A percentile compares a stretch with the other conserved stretches of the same genome.
These are phyloP conservation scores for Ceratocystiopsis minuta DNA, from an alignment of 2,329 filamentous ascomycete species.

Conservation along the genomic window DNA sequence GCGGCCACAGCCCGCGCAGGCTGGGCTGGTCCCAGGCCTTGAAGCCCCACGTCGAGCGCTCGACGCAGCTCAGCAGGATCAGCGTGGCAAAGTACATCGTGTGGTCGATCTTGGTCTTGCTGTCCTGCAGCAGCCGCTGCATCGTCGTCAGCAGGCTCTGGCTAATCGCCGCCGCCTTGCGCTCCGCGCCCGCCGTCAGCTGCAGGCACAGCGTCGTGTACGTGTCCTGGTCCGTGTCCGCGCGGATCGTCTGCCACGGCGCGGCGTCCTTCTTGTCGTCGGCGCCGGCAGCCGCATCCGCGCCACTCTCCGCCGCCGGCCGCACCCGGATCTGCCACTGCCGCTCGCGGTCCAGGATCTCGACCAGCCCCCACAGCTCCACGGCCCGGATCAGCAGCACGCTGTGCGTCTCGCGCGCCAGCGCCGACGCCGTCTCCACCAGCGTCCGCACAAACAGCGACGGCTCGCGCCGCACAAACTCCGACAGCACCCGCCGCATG, in stretches of 20 bases:
- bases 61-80: constrained; percentile 46
- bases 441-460: constrained; percentile 43
- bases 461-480: constrained; percentile 40
- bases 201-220: constrained; percentile 47
- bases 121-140: constrained; percentile 42
- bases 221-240: constrained; percentile 34
- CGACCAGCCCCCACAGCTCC: constrained; percentile 46
- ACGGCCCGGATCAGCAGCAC: constrained; percentile 38
- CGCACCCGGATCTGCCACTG: constrained; percentile 40
- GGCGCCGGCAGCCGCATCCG: neutral
- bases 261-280: constrained; percentile 14
- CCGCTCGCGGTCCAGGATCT: constrained; percentile 45
- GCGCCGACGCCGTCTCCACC: constrained; percentile 28
- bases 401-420: constrained; percentile 31
- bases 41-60: constrained; percentile 52
- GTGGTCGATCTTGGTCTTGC: constrained; percentile 40
- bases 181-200: constrained; percentile 45
- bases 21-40: constrained; percentile 49
- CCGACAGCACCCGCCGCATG: constrained; percentile 37
- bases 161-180: constrained; percentile 42
- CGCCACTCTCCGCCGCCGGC: constrained; percentile 12
- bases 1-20: constrained; percentile 40
- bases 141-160: constrained; percentile 40
- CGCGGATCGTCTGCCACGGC: constrained; percentile 24
- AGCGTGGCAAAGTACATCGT: constrained; percentile 43